phyloP scores from a whole-genome alignment of 805 yeast species.

The Lipomyces kockii region DNA sequence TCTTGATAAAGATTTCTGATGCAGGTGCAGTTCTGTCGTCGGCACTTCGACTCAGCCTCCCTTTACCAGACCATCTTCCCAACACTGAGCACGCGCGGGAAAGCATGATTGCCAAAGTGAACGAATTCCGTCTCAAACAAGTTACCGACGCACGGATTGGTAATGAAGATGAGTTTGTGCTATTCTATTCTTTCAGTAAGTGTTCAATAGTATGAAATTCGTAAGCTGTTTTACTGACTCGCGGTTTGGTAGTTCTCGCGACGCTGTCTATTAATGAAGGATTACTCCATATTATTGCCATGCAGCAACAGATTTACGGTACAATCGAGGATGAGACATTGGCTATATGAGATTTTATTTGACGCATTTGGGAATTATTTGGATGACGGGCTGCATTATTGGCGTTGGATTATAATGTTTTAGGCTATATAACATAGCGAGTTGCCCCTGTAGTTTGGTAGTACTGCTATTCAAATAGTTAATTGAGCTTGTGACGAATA shows the following conservation, averaged over 20 bases:
- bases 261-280: conserved; percentile 70
- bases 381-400: neutral
- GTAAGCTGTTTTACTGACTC: neutral
- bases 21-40: conserved; percentile 62
- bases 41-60: conserved; percentile 74
- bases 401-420: neutral
- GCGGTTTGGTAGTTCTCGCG: conserved; percentile 52
- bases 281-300: conserved; percentile 59
- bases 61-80: conserved; percentile 77
- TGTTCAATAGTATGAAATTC: neutral
- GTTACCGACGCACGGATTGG: conserved; percentile 45
- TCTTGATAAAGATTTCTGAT: neutral
- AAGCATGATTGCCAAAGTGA: conserved; percentile 67
- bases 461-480: no score
- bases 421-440: no score
- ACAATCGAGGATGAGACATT: conserved; percentile 66
- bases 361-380: neutral
- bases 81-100: conserved; percentile 76
- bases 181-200: conserved; percentile 67
- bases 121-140: conserved; percentile 56
- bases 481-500: no score
- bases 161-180: conserved; percentile 73
- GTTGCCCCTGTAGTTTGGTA: no score
- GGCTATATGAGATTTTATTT: conserved; percentile 46
- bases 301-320: conserved; percentile 66